phyloP scores from a whole-genome alignment of 176 grass and related monocot genomes.

The Zea luxurians region DNA sequence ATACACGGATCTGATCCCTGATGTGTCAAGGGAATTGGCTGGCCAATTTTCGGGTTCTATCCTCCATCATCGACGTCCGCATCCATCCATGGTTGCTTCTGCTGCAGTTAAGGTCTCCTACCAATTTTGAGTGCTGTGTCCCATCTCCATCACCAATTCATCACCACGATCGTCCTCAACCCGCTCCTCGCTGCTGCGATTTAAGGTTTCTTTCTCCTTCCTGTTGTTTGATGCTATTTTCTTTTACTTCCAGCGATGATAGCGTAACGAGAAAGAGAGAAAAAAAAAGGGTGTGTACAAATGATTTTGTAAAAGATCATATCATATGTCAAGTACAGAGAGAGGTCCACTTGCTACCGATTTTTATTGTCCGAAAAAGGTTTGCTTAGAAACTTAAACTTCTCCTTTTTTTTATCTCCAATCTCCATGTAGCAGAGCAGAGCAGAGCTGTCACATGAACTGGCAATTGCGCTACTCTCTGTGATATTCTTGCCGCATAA shows the following conservation, averaged over 20 bases:
- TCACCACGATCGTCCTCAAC: neutral
- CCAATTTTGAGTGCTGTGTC: conserved; percentile 13
- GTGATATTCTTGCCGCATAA: conserved; percentile 13
- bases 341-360: conserved; percentile 31
- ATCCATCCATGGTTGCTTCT: neutral
- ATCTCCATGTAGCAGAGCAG: conserved; percentile 12
- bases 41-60: neutral
- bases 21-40: neutral
- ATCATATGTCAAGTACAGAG: conserved; percentile 34
- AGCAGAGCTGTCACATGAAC: conserved; percentile 20
- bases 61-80: neutral
- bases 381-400: conserved; percentile 1
- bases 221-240: conserved; percentile 11
- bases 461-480: conserved; percentile 1
- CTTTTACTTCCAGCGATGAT: conserved; percentile 22
- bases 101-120: neutral
- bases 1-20: neutral
- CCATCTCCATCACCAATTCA: neutral
- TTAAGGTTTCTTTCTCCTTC: conserved; percentile 19
- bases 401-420: neutral
- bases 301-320: conserved; percentile 33
- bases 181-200: neutral
- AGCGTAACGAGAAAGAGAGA: neutral
- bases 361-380: neutral
- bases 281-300: conserved; percentile 38